Conservation (phyloP, 352 stramenopile genomes). For the Globisporangium orthogonon region DNA sequence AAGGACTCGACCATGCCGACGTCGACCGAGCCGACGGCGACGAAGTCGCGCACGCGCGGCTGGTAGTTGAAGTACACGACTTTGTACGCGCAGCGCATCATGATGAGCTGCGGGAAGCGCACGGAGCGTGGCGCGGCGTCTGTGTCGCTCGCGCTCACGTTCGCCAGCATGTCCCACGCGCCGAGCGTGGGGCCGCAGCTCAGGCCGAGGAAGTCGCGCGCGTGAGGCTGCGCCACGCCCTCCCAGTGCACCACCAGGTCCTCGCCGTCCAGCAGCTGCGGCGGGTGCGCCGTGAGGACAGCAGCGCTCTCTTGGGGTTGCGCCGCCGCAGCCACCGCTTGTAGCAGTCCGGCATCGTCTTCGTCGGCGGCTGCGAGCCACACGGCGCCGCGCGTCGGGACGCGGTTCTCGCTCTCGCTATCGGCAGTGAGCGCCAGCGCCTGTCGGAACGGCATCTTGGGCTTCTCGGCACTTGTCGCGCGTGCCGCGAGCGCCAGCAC, state of each 20-base stretch:
- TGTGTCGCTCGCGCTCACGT: neutral
- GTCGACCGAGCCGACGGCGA: slow-evolving; percentile 20
- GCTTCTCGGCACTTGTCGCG: neutral
- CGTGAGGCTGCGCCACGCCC: slow-evolving; percentile 34
- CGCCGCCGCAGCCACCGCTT: no score
- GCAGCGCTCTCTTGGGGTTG: neutral
- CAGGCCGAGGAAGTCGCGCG: slow-evolving; percentile 59
- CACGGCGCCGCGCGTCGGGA: neutral
- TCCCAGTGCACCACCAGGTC: slow-evolving; percentile 72
- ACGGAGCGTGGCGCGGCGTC: neutral
- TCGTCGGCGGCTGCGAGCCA: neutral
- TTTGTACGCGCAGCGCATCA: slow-evolving; percentile 64
- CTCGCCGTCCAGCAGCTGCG: slow-evolving; percentile 47
- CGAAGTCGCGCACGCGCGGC: slow-evolving; percentile 12
- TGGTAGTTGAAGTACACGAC: slow-evolving; percentile 50
- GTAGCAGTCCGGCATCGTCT: neutral
- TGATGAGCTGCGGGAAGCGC: slow-evolving; percentile 15
- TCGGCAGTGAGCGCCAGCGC: neutral
- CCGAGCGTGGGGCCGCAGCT: slow-evolving; percentile 54
- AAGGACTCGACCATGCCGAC: slow-evolving; percentile 45
- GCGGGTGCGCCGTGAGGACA: slow-evolving; percentile 6
- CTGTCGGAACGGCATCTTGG: neutral
- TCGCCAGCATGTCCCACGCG: slow-evolving; percentile 52
- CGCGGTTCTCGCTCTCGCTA: neutral
- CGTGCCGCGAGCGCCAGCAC: neutral